Evolutionary conservation across 1,139 yeast genomes (phyloP).

Genomic region (Keqinozyma sinolaborantium): DNA sequence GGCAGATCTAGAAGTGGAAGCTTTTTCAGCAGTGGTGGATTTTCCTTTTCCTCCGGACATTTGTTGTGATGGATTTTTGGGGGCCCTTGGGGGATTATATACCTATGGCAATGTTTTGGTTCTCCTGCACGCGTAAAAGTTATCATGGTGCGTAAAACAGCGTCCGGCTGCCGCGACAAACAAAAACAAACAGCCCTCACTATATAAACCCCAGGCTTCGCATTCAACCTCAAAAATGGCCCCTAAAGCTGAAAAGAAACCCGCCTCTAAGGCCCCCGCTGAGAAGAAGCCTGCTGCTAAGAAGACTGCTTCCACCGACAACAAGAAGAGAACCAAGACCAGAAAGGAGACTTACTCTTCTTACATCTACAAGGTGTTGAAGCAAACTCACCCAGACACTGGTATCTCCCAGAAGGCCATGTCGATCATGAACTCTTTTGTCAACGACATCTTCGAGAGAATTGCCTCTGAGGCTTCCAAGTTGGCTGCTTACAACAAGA

Average conservation of each 20-base stretch:
- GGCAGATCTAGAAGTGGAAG: constrained; percentile 95
- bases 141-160: too few relatives aligned
- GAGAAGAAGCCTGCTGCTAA: constrained; percentile 95
- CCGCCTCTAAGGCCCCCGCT: constrained; percentile 98
- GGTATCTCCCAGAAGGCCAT: constrained; percentile 99
- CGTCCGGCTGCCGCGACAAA: too few relatives aligned
- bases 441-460: constrained; percentile 93
- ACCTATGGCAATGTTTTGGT: too few relatives aligned
- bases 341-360: constrained; percentile 99
- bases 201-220: not conserved
- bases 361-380: constrained; percentile 96
- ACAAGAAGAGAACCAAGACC: constrained; percentile 93
- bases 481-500: constrained; percentile 99
- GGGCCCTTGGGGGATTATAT: too few relatives aligned
- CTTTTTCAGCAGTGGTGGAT: constrained; percentile 90
- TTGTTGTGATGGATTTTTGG: too few relatives aligned
- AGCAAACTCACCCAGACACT: constrained; percentile 99
- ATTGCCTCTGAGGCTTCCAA: constrained; percentile 98
- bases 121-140: too few relatives aligned
- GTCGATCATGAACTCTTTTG: constrained; percentile 99
- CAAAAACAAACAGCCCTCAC: not conserved
- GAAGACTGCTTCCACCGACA: constrained; percentile 83
- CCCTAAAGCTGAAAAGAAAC: constrained; percentile 97
- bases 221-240: constrained; percentile 56
- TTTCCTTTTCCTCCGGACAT: constrained; percentile 99